Evolutionary conservation across 805 yeast species (phyloP), one percentile per base, ranked within the genome.

Genomic region (Ogataea pignaliae): DNA sequence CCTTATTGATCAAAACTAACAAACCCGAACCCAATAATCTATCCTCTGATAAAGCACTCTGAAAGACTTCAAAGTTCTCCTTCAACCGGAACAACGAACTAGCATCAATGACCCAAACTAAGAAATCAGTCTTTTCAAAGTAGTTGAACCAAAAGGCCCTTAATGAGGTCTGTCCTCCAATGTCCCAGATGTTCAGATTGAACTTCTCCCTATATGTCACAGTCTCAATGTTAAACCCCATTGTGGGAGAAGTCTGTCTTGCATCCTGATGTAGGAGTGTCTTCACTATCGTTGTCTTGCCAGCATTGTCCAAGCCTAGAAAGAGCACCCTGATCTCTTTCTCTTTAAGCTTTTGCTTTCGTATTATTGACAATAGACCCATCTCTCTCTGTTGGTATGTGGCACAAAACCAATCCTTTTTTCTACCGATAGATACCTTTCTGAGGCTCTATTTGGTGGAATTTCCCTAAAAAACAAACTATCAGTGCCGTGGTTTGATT

Each of bases 111-210:
- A 90, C 96, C 97, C 97, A 90, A 11, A 90, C 64, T 14, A 90
- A 68, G 6, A 79, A 78, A 54, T 90, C 90, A 0, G 85, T 79
- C 54, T 78, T 80, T 51, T 89, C 97, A 57, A 85, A 90, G 63
- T 91, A 90, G 65, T 90, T 91, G 55, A 86, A 81, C 98, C 98
- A 90, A 71, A 89, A 89, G 14, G 90, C 81, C 38, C 98, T 68
- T 35, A 90, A 69, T 1, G 91, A 76, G 37, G 74, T 66, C 62
- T 90, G 98, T 2, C 98, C 98, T 5, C 98, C 98, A 11, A 90
- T 81, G 58, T 82, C 66, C 98, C 95, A 85, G 29, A 84, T 60
- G 50, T 82, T 82, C 41, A 85, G 58, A 33, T 71, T 72, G 52
- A 63, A 73, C 13, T 41, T 41, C 3, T 68, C 72, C 2, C 62